A percentile compares a stretch with the other conserved stretches of the same genome.
phyloP scores from a whole-genome alignment of 768 basidiomycete genomes.

The Antrodiella citrinella region DNA sequence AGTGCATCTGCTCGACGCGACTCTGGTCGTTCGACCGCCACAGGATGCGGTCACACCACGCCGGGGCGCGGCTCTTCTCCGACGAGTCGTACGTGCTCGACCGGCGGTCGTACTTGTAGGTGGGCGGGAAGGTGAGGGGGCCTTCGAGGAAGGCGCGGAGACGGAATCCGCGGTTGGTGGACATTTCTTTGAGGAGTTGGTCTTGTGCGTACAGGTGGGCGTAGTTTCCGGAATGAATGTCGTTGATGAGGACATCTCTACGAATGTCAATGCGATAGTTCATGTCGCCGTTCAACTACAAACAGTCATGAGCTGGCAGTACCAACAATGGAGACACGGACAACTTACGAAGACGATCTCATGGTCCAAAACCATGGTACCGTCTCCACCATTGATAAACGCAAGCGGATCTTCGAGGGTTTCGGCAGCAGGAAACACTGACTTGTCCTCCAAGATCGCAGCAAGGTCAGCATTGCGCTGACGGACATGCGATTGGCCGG shows the following conservation, averaged over 20 bases:
- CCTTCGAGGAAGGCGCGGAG: constrained; percentile 79
- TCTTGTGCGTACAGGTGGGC: constrained; percentile 65
- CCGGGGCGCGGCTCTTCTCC: constrained; percentile 82
- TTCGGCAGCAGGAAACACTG: constrained; percentile 46
- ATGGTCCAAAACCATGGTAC: constrained; percentile 89
- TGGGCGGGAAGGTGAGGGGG: constrained; percentile 75
- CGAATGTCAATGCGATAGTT: constrained; percentile 97
- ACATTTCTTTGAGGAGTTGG: constrained; percentile 86
- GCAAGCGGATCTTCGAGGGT: constrained; percentile 48
- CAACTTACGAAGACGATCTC: constrained; percentile 81
- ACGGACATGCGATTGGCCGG: constrained; percentile 78
- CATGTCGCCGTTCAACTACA: constrained; percentile 83
- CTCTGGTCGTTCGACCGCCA: constrained; percentile 54
- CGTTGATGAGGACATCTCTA: constrained; percentile 70
- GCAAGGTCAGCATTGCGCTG: constrained; percentile 84
- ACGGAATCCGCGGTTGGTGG: constrained; percentile 79
- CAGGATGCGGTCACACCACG: constrained; percentile 95
- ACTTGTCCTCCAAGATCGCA: constrained; percentile 77
- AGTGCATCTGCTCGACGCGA: constrained; percentile 61
- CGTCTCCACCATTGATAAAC: constrained; percentile 88
- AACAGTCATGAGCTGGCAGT: not conserved
- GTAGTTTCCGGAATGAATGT: constrained; percentile 61
- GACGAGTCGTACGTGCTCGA: constrained; percentile 79
- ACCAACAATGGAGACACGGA: not conserved
- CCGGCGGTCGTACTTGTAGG: constrained; percentile 89